Evolutionary conservation across 768 basidiomycete species (phyloP), one percentile per base, ranked within the genome.

Genomic region (Nidularia pulvinata): DNA sequence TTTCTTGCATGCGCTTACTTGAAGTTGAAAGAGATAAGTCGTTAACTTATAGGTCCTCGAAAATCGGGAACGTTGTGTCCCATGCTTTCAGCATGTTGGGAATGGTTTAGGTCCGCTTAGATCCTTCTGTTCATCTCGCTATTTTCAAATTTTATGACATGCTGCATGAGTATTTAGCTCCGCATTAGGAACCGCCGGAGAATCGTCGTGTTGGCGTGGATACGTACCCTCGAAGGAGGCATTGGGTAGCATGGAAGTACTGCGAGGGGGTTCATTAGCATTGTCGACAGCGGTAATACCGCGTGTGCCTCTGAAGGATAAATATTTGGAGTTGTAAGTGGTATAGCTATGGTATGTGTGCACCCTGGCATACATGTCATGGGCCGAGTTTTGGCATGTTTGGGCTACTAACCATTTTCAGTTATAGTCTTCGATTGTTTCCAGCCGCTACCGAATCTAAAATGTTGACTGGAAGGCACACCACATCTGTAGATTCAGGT

Each of bases 401-500:
- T 69, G 68, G n/a, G n/a, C n/a, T n/a, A n/a, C 73, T 76, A 76
- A 74, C 75, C 75, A 65, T 69, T 72, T 75, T 65, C 63, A 69
- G 75, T 55, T 61, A 59, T 62, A 59, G 59, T 61, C 60, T 68
- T 67, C 65, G 65, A 68, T 65, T 58, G 56, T 58, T 63, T 64
- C 58, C 59, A 58, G 58, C 59, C 57, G 57, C 58, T 61, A 59
- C 67, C 61, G 61, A 72, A 70, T 67, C 71, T 71, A 66, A 65
- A 61, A 63, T 59, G 60, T 61, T 64, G 67, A 69, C 73, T 69
- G 73, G 69, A 76, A 70, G 60, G 19, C 49, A 16, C 60, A n/a
- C n/a, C n/a, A 64, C 66, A 75, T 74, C 71, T 70, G 56, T 56
- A 71, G 72, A 74, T 75, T 67, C 68, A 62, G 59, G 57, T 59